These are phyloP conservation scores for Themeda triandra DNA, from an alignment of 176 grass and related monocot species.

Conservation along the genomic window DNA sequence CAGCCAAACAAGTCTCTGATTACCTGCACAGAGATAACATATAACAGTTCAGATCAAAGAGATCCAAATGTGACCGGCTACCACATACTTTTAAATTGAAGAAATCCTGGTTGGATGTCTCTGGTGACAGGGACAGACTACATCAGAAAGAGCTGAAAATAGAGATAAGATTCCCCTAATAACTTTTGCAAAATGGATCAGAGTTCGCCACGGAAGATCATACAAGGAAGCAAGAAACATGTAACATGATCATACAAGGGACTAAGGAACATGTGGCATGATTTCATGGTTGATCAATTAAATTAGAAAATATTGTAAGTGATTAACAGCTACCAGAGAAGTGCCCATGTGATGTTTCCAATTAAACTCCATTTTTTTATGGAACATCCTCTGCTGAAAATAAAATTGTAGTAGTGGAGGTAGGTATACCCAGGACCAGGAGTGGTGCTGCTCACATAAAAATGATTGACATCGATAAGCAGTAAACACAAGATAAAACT, in stretches of 20 bases:
- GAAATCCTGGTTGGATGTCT: neutral
- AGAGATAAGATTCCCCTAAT: neutral
- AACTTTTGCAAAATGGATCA: neutral
- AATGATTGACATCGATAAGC: neutral
- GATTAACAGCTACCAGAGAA: neutral
- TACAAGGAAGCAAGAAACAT: neutral
- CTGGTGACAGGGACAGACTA: neutral
- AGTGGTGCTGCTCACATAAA: conserved; percentile 16
- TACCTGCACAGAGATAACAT: conserved; percentile 24
- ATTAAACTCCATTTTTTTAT: neutral
- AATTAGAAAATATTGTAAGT: conserved; percentile 7
- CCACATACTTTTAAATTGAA: neutral
- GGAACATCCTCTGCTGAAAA: conserved; percentile 5
- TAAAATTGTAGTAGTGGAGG: neutral
- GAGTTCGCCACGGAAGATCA: neutral
- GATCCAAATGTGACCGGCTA: neutral
- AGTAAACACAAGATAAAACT: neutral
- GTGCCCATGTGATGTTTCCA: conserved; percentile 9
- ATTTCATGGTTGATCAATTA: conserved; percentile 6
- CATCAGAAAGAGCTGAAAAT: conserved; percentile 9
- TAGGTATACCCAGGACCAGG: neutral
- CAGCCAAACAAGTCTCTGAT: neutral
- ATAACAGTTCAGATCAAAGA: conserved; percentile 9
- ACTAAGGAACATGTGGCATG: conserved; percentile 15
- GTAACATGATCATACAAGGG: neutral